Percentiles rank a stretch among this genome's conserved stretches.
phyloP scores from a whole-genome alignment of 345 rosid genomes.

The Eucalyptus melliodora region DNA sequence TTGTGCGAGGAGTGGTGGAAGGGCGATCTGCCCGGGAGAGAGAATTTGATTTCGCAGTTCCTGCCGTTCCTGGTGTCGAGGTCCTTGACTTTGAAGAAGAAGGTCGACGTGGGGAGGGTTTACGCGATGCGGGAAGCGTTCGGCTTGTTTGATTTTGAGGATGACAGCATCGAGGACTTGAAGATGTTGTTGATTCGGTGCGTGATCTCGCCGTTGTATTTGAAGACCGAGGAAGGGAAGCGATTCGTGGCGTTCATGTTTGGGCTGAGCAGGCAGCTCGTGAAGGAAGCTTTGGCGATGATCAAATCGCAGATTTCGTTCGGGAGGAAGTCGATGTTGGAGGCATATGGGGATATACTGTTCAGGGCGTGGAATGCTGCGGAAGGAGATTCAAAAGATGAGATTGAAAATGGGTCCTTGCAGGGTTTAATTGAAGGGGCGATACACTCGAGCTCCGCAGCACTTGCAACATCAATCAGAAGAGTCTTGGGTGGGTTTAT shows the following conservation, averaged over 20 bases:
- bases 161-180: slow-evolving; percentile 81
- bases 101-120: slow-evolving; percentile 70
- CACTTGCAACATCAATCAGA: slow-evolving; percentile 61
- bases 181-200: slow-evolving; percentile 66
- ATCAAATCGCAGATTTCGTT: slow-evolving; percentile 76
- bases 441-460: slow-evolving; percentile 36
- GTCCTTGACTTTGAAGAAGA: slow-evolving; percentile 76
- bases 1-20: slow-evolving; percentile 89
- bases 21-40: slow-evolving; percentile 36
- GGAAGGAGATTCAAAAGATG: slow-evolving; percentile 40
- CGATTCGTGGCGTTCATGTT: slow-evolving; percentile 56
- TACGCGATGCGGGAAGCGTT: slow-evolving; percentile 72
- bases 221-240: slow-evolving; percentile 84
- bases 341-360: slow-evolving; percentile 72
- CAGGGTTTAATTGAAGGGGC: slow-evolving; percentile 67
- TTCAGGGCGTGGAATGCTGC: slow-evolving; percentile 79
- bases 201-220: slow-evolving; percentile 60
- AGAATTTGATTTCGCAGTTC: slow-evolving; percentile 61
- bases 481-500: slow-evolving; percentile 75
- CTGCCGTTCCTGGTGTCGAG: slow-evolving; percentile 67
- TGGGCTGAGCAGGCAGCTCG: slow-evolving; percentile 61
- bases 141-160: slow-evolving; percentile 67
- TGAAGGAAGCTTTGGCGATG: slow-evolving; percentile 76
- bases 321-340: slow-evolving; percentile 80
- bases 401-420: slow-evolving; percentile 68